Evolutionary conservation across 305 asterid genomes (phyloP).

Genomic region (Fraxinus paxiana): DNA sequence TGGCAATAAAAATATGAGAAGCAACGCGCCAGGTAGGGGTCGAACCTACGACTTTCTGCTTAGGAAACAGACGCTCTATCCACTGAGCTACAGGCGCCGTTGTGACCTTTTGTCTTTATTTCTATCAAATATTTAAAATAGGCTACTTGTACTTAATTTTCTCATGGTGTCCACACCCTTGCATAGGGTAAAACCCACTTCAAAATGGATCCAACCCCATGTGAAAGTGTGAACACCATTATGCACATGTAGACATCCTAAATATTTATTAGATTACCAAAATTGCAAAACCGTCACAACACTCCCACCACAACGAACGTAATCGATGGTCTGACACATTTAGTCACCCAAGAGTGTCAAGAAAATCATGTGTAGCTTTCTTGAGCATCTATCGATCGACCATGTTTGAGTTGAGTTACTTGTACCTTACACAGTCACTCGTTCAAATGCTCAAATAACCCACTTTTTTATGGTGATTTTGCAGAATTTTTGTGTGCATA

Average conservation of each 20-base stretch:
- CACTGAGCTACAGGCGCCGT: constrained; percentile 60
- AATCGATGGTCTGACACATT: neutral
- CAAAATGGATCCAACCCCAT: too few species aligned
- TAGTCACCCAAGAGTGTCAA: neutral
- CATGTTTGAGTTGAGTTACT: neutral
- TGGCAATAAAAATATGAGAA: neutral
- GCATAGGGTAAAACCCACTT: too few species aligned
- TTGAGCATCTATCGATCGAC: neutral
- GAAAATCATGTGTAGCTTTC: neutral
- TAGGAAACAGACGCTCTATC: constrained; percentile 79
- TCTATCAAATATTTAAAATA: too few species aligned
- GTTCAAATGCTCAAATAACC: neutral
- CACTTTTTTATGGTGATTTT: neutral
- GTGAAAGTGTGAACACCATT: too few species aligned
- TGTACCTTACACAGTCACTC: neutral
- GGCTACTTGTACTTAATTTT: too few species aligned
- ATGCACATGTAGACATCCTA: neutral
- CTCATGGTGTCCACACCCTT: too few species aligned
- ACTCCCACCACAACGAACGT: neutral
- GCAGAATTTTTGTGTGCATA: neutral
- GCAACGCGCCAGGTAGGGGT: constrained; percentile 57
- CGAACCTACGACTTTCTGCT: constrained; percentile 88
- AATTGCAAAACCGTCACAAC: neutral
- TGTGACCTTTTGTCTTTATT: neutral
- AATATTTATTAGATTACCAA: neutral